Evolutionary conservation across 1,139 yeast genomes (phyloP).

Genomic region (Wickerhamomyces sp.): DNA sequence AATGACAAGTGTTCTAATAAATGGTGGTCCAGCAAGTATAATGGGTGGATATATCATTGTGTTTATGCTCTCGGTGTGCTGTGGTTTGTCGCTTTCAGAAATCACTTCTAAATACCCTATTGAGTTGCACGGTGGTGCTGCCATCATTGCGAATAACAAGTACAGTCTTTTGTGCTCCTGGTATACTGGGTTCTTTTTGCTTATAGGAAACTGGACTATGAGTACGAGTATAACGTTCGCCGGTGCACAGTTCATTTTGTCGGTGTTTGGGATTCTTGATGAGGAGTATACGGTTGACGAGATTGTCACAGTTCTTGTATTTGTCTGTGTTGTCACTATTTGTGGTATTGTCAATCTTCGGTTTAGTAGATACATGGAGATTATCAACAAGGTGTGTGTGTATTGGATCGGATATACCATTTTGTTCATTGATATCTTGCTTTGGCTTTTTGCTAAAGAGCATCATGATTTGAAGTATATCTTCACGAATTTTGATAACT

Average conservation of each 20-base stretch:
- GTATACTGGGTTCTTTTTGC: constrained; percentile 72
- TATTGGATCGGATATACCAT: constrained; percentile 72
- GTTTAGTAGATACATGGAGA: constrained; percentile 54
- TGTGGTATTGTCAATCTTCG: constrained; percentile 60
- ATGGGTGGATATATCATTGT: constrained; percentile 67
- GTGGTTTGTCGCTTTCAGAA: constrained; percentile 65
- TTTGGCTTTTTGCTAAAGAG: constrained; percentile 53
- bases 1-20: constrained; percentile 59
- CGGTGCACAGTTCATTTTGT: constrained; percentile 66
- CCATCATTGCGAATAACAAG: constrained; percentile 54
- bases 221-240: constrained; percentile 68
- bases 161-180: constrained; percentile 56
- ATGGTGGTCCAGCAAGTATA: constrained; percentile 71
- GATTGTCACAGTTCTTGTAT: constrained; percentile 50
- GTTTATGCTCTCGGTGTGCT: constrained; percentile 54
- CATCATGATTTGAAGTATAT: constrained; percentile 58
- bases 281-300: constrained; percentile 53
- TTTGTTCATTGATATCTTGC: constrained; percentile 57
- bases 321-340: constrained; percentile 47
- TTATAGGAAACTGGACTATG: constrained; percentile 75
- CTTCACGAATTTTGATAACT: constrained; percentile 63
- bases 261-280: constrained; percentile 58
- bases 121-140: constrained; percentile 72
- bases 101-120: constrained; percentile 71
- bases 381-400: constrained; percentile 60